Conservation (phyloP, 108 stramenopile genomes). For the Skeletonema potamos region DNA sequence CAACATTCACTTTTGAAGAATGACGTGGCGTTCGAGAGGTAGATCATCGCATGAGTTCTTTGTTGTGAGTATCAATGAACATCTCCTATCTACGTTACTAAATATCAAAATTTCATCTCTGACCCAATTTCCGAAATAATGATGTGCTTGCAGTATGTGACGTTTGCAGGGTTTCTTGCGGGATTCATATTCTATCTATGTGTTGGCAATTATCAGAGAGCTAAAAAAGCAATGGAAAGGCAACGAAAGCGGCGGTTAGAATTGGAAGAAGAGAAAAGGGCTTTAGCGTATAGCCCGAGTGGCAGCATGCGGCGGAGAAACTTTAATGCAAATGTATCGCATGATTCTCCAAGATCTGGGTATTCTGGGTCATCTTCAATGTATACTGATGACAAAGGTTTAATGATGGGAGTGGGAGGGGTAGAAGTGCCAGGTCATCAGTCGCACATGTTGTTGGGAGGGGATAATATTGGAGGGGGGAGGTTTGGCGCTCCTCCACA, state of each 20-base stretch:
- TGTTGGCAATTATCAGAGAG: constrained; percentile 83
- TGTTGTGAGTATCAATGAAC: constrained; percentile 36
- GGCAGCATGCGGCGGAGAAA: constrained; percentile 21
- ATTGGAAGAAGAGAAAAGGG: constrained; percentile 45
- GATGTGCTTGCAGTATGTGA: neutral
- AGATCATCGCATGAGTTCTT: constrained; percentile 67
- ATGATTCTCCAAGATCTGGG: constrained; percentile 41
- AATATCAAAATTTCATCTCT: neutral
- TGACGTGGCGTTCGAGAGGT: constrained; percentile 66
- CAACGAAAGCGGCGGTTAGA: constrained; percentile 67
- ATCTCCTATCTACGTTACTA: neutral
- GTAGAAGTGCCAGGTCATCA: constrained; percentile 24
- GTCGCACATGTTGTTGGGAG: constrained; percentile 39
- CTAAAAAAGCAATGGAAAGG: constrained; percentile 78
- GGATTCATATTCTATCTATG: constrained; percentile 84
- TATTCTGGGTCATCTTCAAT: constrained; percentile 44
- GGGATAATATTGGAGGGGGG: constrained; percentile 15
- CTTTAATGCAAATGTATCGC: constrained; percentile 6
- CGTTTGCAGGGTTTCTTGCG: constrained; percentile 65
- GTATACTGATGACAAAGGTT: constrained; percentile 50
- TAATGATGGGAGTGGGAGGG: constrained; percentile 38
- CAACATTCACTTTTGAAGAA: constrained; percentile 10
- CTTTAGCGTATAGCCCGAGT: constrained; percentile 31
- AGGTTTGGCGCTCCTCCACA: constrained; percentile 1
- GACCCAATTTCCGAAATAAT: neutral